A percentile compares a stretch with the other conserved stretches of the same genome.
Evolutionary conservation across 352 stramenopile species (phyloP).

Genomic region (Phytopythium oedochilum): DNA sequence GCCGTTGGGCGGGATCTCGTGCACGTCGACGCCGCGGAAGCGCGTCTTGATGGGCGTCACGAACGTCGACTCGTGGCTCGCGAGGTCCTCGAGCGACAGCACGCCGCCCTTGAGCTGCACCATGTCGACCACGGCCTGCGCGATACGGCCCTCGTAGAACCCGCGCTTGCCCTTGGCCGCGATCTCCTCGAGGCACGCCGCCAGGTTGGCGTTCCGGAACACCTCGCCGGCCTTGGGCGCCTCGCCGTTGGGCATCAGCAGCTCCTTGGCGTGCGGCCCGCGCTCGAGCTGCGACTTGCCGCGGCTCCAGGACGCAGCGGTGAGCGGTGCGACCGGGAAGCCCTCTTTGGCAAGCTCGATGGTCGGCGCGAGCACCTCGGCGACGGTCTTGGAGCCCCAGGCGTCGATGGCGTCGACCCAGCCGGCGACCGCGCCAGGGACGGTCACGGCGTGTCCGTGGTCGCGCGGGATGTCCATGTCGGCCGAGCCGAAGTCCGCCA

Average conservation of each 20-base stretch:
- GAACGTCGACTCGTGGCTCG: constrained; percentile 83
- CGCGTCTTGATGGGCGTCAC: constrained; percentile 87
- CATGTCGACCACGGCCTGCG: constrained; percentile 85
- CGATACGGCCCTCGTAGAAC: constrained; percentile 84
- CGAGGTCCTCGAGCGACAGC: constrained; percentile 87
- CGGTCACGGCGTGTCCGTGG: constrained; percentile 68
- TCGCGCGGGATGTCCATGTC: constrained; percentile 31
- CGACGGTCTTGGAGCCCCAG: constrained; percentile 84
- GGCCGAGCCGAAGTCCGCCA: constrained; percentile 33
- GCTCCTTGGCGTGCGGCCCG: constrained; percentile 40
- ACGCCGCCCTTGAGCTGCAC: constrained; percentile 54
- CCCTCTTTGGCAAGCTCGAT: constrained; percentile 90
- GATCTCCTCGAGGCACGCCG: constrained; percentile 81
- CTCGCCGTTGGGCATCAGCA: constrained; percentile 41
- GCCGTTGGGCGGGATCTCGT: constrained; percentile 94
- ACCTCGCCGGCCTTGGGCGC: constrained; percentile 64
- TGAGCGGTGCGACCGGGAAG: constrained; percentile 91
- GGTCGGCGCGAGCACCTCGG: constrained; percentile 86
- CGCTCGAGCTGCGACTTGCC: constrained; percentile 66
- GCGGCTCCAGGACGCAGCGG: constrained; percentile 78
- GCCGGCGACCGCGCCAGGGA: constrained; percentile 91
- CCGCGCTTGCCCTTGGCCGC: constrained; percentile 82
- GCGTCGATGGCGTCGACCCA: constrained; percentile 89
- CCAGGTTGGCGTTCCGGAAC: constrained; percentile 88
- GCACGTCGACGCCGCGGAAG: constrained; percentile 87